Percentiles rank a stretch among this genome's conserved stretches.
These are phyloP conservation scores for Seminavis robusta DNA, from an alignment of 108 stramenopile species.

Conservation along the genomic window DNA sequence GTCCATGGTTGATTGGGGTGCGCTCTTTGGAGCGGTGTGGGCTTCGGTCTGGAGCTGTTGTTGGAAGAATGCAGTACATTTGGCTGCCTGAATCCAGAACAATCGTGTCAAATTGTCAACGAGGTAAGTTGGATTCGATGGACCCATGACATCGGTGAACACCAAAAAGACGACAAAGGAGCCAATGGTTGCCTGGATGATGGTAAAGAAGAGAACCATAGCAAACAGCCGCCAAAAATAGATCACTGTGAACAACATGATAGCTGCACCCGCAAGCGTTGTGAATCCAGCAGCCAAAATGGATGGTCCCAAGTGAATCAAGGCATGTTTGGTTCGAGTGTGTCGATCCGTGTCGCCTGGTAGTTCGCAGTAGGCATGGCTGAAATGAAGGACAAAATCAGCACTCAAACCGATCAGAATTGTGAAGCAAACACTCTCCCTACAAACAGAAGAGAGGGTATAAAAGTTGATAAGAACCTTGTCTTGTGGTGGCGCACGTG, in stretches of 20 bases:
- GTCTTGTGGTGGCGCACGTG: too few relatives aligned
- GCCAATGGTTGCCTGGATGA: slow-evolving; percentile 30
- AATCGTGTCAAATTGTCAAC: slow-evolving; percentile 15
- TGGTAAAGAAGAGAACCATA: slow-evolving; percentile 35
- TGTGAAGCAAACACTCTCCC: slow-evolving; percentile 49
- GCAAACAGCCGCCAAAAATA: slow-evolving; percentile 5
- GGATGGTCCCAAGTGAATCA: slow-evolving; percentile 52
- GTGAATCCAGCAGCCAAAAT: slow-evolving; percentile 51
- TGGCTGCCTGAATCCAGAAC: too few relatives aligned
- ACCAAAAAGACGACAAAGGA: slow-evolving; percentile 32
- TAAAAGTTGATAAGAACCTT: too few relatives aligned
- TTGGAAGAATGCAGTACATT: too few relatives aligned
- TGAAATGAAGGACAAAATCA: slow-evolving; percentile 60
- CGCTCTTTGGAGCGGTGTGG: too few relatives aligned
- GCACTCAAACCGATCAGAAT: slow-evolving; percentile 53
- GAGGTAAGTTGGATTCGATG: slow-evolving; percentile 26
- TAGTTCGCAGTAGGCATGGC: slow-evolving; percentile 39
- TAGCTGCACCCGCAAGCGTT: slow-evolving; percentile 34
- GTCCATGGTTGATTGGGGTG: too few relatives aligned
- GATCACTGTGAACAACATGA: slow-evolving; percentile 46
- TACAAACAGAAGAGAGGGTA: too few relatives aligned
- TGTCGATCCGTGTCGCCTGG: slow-evolving; percentile 21
- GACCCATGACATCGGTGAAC: slow-evolving; percentile 29
- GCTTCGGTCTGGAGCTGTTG: too few relatives aligned
- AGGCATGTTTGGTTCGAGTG: slow-evolving; percentile 34